phyloP scores from a whole-genome alignment of 805 yeast genomes.

The Saccharomycopsis olivae region DNA sequence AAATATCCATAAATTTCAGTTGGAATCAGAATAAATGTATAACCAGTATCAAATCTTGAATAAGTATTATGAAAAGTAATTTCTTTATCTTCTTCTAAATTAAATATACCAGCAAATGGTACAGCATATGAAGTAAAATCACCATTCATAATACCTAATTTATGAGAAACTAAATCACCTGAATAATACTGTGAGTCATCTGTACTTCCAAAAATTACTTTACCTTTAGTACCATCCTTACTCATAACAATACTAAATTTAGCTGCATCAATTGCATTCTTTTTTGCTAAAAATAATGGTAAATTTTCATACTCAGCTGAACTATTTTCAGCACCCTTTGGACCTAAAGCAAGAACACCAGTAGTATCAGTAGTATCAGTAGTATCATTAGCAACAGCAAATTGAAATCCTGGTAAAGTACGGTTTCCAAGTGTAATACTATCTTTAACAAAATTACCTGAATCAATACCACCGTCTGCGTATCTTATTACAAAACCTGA shows the following conservation, averaged over 20 bases:
- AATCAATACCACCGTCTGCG: constrained; percentile 39
- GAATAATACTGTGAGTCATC: constrained; percentile 2
- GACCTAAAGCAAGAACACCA: constrained; percentile 12
- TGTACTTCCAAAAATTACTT: constrained; percentile 9
- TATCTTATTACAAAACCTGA: constrained; percentile 32
- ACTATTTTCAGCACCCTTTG: constrained; percentile 4
- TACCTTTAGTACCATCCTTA: constrained; percentile 1
- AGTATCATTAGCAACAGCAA: constrained; percentile 3
- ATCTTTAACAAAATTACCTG: constrained; percentile 31
- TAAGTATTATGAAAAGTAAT: constrained; percentile 9
- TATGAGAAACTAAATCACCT: constrained; percentile 4
- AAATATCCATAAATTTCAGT: constrained; percentile 5
- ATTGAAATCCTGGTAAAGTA: constrained; percentile 8
- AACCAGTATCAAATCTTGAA: constrained; percentile 9
- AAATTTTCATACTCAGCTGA: constrained; percentile 6
- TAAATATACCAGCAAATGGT: constrained; percentile 3
- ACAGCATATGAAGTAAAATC: constrained; percentile 5
- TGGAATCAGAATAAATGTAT: constrained; percentile 3
- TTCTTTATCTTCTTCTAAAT: background rate
- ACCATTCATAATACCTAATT: constrained; percentile 3
- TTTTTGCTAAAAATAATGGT: constrained; percentile 3
- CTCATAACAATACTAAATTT: constrained; percentile 6
- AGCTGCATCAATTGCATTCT: constrained; percentile 2
- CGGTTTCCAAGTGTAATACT: constrained; percentile 6
- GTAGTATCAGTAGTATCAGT: background rate